Conservation (phyloP, 2,329 filamentous ascomycete species). For the Fusarium verticillioides region DNA sequence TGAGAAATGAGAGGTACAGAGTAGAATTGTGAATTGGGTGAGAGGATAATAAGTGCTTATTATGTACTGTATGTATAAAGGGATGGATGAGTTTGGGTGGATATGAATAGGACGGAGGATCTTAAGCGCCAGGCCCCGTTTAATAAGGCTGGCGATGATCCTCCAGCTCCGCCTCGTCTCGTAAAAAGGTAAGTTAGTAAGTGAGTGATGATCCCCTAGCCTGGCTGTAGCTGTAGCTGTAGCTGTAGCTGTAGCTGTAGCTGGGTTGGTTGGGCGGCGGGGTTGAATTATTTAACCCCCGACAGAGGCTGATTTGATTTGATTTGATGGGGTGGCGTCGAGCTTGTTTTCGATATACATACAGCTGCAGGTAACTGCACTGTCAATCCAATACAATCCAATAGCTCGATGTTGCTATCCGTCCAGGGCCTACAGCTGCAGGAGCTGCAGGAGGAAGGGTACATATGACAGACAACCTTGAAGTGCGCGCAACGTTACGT, state of each 20-base stretch:
- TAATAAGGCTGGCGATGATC: conserved; percentile 40
- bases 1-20: not conserved
- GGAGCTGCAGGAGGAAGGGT: not conserved
- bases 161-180: conserved; percentile 23
- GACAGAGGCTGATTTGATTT: conserved; percentile 4
- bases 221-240: not conserved
- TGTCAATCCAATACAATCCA: conserved; percentile 13
- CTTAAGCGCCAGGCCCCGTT: conserved; percentile 32
- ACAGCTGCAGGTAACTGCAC: not conserved
- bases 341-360: conserved; percentile 21
- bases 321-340: conserved; percentile 1
- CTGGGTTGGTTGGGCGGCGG: not conserved
- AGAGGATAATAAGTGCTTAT: not conserved
- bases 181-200: not conserved
- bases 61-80: conserved; percentile 5
- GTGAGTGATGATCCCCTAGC: conserved; percentile 16
- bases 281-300: not conserved
- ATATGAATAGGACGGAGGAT: conserved; percentile 11
- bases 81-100: conserved; percentile 1
- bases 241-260: not conserved
- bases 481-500: conserved; percentile 45
- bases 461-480: conserved; percentile 18
- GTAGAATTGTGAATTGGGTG: not conserved
- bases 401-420: conserved; percentile 1
- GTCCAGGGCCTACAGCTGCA: not conserved